These are phyloP conservation scores for Polytrichum commune DNA, from an alignment of 225 moss, liverwort and hornwort genomes.

Conservation along the genomic window DNA sequence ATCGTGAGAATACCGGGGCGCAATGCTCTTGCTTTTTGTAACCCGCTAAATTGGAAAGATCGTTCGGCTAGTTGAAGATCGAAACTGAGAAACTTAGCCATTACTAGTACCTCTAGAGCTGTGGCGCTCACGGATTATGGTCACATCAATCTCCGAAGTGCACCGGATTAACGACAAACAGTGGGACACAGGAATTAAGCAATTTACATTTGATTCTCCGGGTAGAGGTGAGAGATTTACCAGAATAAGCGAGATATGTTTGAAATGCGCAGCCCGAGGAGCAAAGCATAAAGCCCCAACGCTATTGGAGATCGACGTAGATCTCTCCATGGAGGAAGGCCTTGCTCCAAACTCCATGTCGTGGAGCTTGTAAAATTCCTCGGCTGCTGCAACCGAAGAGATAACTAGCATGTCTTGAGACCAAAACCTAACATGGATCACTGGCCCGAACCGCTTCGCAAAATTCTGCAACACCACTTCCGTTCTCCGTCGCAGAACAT, in stretches of 20 bases:
- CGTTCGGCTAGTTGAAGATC: no score
- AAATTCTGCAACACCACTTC: constrained; percentile 26
- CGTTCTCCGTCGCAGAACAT: constrained; percentile 20
- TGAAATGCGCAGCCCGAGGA: constrained; percentile 26
- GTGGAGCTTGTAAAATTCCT: constrained; percentile 48
- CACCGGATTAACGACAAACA: neutral
- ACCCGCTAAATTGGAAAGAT: no score
- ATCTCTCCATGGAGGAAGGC: constrained; percentile 23
- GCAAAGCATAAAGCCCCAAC: constrained; percentile 19
- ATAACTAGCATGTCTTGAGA: constrained; percentile 30
- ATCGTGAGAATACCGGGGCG: no score
- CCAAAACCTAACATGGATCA: constrained; percentile 27
- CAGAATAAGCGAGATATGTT: constrained; percentile 31
- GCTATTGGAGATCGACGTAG: constrained; percentile 11
- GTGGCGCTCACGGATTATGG: no score
- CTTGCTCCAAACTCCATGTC: constrained; percentile 31
- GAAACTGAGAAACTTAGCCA: neutral
- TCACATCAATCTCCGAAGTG: neutral
- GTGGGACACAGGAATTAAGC: neutral
- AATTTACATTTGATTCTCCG: neutral
- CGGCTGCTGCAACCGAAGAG: constrained; percentile 35
- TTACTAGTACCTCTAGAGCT: neutral
- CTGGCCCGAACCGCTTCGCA: constrained; percentile 28
- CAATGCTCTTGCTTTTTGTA: no score
- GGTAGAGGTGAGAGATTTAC: neutral